Conservation (phyloP, 768 basidiomycete species). For the Lactifluus rugatus region DNA sequence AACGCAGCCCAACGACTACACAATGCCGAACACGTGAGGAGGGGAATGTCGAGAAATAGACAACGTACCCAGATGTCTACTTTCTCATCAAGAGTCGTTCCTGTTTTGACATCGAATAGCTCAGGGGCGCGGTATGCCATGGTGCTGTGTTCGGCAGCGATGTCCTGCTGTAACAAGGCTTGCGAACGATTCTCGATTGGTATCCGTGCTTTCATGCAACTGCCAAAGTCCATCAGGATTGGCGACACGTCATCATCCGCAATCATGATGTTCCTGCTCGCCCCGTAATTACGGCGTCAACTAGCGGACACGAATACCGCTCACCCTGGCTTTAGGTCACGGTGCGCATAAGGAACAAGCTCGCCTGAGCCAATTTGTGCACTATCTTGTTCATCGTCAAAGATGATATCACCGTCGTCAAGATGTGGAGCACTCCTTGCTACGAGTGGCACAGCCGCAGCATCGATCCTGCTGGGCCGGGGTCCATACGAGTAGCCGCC, state of each 20-base stretch:
- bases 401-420: constrained; percentile 54
- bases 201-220: constrained; percentile 78
- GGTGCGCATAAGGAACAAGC: constrained; percentile 85
- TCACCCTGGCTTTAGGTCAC: constrained; percentile 94
- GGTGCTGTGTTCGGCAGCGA: constrained; percentile 94
- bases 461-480: constrained; percentile 16
- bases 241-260: constrained; percentile 77
- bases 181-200: constrained; percentile 72
- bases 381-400: constrained; percentile 72
- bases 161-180: constrained; percentile 89
- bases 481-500: constrained; percentile 65
- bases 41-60: neutral
- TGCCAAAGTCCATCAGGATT: constrained; percentile 98
- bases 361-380: constrained; percentile 33
- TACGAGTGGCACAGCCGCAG: constrained; percentile 45
- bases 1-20: constrained; percentile 88
- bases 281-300: neutral
- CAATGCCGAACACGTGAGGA: neutral
- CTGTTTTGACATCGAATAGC: constrained; percentile 95
- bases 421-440: constrained; percentile 34
- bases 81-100: constrained; percentile 77
- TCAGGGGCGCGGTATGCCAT: constrained; percentile 99
- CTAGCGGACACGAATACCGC: constrained; percentile 23
- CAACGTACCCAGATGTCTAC: constrained; percentile 88
- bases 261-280: constrained; percentile 85